These are phyloP conservation scores for Aristolochia contorta DNA, from an alignment of 164 flowering plant species.

Conservation along the genomic window DNA sequence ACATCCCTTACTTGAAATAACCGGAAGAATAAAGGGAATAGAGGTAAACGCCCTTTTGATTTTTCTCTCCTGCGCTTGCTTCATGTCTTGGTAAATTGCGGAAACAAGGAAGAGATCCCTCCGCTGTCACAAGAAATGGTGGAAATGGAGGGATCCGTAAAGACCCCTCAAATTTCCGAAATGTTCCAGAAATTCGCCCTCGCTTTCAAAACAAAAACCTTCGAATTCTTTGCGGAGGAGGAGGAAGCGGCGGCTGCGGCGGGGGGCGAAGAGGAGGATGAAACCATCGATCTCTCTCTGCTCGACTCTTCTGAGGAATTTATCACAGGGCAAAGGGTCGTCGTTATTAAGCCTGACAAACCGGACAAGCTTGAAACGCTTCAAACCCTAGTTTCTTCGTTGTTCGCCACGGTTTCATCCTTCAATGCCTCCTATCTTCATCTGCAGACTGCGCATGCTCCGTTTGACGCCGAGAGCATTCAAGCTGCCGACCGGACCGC, in stretches of 20 bases:
- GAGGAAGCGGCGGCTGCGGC: slow-evolving; percentile 16
- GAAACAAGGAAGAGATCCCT: background rate
- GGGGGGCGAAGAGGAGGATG: slow-evolving; percentile 8
- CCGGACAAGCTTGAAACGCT: slow-evolving; percentile 34
- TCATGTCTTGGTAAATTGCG: no score
- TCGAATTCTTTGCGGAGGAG: slow-evolving; percentile 84
- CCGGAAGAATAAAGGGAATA: background rate
- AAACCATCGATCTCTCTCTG: slow-evolving; percentile 33
- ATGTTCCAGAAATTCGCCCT: slow-evolving; percentile 88
- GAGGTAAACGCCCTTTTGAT: background rate
- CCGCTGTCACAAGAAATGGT: slow-evolving; percentile 14
- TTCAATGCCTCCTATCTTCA: slow-evolving; percentile 87
- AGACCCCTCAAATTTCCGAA: slow-evolving; percentile 69
- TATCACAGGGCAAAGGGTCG: slow-evolving; percentile 9
- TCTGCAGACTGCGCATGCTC: slow-evolving; percentile 81
- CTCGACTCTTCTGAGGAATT: slow-evolving; percentile 70
- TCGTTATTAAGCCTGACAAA: slow-evolving; percentile 10
- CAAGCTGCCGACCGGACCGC: slow-evolving; percentile 53
- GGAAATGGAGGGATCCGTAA: slow-evolving; percentile 38
- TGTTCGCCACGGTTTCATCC: slow-evolving; percentile 67
- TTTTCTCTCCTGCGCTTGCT: background rate
- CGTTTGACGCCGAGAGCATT: slow-evolving; percentile 46
- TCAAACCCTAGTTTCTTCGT: slow-evolving; percentile 41
- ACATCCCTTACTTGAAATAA: slow-evolving; percentile 3
- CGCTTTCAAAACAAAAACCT: slow-evolving; percentile 82